Conservation (phyloP, 306 rosid genomes). For the Biancaea sappan region DNA sequence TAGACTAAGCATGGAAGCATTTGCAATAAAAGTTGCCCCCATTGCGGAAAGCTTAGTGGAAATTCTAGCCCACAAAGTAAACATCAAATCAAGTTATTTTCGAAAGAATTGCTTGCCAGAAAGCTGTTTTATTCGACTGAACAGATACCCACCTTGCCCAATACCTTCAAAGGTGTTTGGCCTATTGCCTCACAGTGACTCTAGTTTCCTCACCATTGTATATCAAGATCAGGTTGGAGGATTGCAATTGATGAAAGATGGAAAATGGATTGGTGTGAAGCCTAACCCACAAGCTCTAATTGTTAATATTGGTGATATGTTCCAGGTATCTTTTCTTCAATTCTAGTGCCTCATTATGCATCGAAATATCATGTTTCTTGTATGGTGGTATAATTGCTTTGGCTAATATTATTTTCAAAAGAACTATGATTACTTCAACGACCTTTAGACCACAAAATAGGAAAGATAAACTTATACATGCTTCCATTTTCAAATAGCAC, state of each 20-base stretch:
- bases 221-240: slow-evolving; percentile 50
- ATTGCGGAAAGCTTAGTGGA: slow-evolving; percentile 60
- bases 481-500: slow-evolving; percentile 9
- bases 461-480: neutral
- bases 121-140: slow-evolving; percentile 55
- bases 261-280: slow-evolving; percentile 56
- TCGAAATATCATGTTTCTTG: neutral
- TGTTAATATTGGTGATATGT: slow-evolving; percentile 76
- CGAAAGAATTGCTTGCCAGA: slow-evolving; percentile 47
- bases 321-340: slow-evolving; percentile 55
- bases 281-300: slow-evolving; percentile 56
- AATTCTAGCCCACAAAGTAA: slow-evolving; percentile 51
- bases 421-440: neutral
- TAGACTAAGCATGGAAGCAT: slow-evolving; percentile 54
- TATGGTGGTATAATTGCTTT: neutral
- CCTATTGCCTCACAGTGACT: slow-evolving; percentile 65
- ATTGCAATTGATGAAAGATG: slow-evolving; percentile 54
- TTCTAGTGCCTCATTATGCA: neutral
- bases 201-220: slow-evolving; percentile 57
- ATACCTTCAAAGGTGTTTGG: slow-evolving; percentile 59
- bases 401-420: neutral
- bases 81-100: slow-evolving; percentile 46
- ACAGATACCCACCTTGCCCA: slow-evolving; percentile 73
- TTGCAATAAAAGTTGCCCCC: slow-evolving; percentile 33
- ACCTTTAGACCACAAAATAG: neutral